Evolutionary conservation across 176 grass and related monocot species (phyloP).

Genomic region (Rhynchospora pubera): DNA sequence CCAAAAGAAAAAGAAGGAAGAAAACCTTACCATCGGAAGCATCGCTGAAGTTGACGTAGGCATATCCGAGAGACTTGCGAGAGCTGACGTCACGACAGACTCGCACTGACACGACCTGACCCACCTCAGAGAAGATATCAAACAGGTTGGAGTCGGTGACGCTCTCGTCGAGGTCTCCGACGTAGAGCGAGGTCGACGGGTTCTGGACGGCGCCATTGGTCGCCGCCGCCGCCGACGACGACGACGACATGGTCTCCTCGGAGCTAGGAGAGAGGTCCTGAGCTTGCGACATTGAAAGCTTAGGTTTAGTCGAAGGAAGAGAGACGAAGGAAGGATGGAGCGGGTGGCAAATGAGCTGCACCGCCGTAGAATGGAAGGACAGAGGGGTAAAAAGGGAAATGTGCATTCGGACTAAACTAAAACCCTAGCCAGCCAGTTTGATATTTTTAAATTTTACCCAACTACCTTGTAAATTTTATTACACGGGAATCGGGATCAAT

Average conservation of each 20-base stretch:
- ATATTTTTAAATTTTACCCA: too few relatives aligned
- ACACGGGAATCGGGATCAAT: not conserved
- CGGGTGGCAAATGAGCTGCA: not conserved
- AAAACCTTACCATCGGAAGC: slow-evolving; percentile 55
- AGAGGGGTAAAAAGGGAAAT: not conserved
- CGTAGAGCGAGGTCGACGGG: slow-evolving; percentile 59
- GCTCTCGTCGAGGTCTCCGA: slow-evolving; percentile 68
- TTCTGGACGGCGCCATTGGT: slow-evolving; percentile 24
- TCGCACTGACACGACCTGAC: slow-evolving; percentile 69
- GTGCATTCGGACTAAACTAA: not conserved
- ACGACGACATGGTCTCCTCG: not conserved
- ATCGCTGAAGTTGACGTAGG: slow-evolving; percentile 86
- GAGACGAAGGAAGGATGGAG: not conserved
- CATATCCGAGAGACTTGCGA: slow-evolving; percentile 77
- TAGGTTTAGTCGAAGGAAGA: not conserved
- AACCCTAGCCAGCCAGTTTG: too few relatives aligned
- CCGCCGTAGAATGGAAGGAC: not conserved
- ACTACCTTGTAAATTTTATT: not conserved
- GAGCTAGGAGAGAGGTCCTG: not conserved
- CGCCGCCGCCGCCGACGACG: slow-evolving; percentile 15
- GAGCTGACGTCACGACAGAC: slow-evolving; percentile 76
- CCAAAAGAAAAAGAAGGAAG: not conserved
- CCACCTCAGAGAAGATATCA: slow-evolving; percentile 77
- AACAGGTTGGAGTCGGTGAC: slow-evolving; percentile 71
- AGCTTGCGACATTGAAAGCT: slow-evolving; percentile 9